Evolutionary conservation across 768 basidiomycete genomes (phyloP).

Genomic region (Rhodotorula babjevae): DNA sequence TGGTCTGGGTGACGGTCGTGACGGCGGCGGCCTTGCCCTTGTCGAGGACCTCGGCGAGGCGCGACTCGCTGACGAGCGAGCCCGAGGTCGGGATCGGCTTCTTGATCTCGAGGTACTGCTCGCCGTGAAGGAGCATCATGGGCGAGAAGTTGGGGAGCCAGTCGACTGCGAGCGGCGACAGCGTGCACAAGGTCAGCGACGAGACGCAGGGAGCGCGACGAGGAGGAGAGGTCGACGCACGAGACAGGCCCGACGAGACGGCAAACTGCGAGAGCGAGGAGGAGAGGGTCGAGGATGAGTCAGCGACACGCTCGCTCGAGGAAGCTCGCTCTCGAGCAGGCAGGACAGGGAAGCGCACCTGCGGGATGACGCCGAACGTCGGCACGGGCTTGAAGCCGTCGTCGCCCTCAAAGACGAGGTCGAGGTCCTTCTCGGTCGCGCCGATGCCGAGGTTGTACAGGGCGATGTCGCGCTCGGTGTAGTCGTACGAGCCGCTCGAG

Average conservation of each 20-base stretch:
- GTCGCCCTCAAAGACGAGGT: conserved; percentile 85
- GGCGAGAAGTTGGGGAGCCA: conserved; percentile 95
- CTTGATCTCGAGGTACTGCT: conserved; percentile 86
- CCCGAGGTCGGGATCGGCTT: conserved; percentile 76
- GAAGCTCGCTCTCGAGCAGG: not conserved
- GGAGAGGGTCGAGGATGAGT: too few relatives aligned
- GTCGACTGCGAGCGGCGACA: conserved; percentile 55
- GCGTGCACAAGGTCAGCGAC: not conserved
- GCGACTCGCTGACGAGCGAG: conserved; percentile 66
- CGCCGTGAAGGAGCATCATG: conserved; percentile 93
- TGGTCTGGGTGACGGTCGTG: conserved; percentile 70
- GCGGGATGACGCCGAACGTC: conserved; percentile 92
- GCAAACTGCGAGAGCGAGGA: conserved; percentile 50
- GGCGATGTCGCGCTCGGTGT: conserved; percentile 73
- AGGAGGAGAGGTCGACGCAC: conserved; percentile 4
- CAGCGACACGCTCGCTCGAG: not conserved
- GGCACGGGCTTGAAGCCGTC: conserved; percentile 81
- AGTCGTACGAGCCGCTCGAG: conserved; percentile 62
- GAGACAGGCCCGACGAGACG: conserved; percentile 60
- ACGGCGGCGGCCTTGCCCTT: conserved; percentile 83
- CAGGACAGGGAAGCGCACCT: conserved; percentile 44
- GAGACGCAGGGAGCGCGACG: not conserved
- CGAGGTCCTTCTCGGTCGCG: conserved; percentile 83
- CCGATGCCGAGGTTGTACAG: conserved; percentile 94
- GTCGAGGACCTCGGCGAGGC: conserved; percentile 56